phyloP scores from a whole-genome alignment of 2,329 filamentous ascomycete species.

The Trichoderma sp. region DNA sequence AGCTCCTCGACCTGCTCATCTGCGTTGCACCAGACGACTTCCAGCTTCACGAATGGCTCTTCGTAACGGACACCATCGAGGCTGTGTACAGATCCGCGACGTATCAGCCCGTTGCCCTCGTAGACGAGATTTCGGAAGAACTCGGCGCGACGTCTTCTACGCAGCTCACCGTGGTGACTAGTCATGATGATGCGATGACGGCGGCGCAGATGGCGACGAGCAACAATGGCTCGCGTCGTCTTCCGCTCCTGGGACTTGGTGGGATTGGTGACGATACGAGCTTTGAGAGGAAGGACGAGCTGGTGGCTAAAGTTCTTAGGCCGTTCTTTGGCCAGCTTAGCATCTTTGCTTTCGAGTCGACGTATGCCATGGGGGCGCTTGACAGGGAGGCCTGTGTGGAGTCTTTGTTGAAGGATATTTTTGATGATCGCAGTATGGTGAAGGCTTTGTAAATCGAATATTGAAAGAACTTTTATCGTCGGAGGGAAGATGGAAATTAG shows the following conservation, averaged over 20 bases:
- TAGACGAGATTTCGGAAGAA: conserved; percentile 81
- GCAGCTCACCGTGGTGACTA: conserved; percentile 31
- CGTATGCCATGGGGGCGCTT: conserved; percentile 76
- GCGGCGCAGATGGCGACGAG: conserved; percentile 40
- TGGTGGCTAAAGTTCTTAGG: conserved; percentile 75
- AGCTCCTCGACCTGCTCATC: conserved; percentile 86
- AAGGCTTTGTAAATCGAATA: conserved; percentile 51
- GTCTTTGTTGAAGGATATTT: conserved; percentile 71
- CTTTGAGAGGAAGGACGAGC: conserved; percentile 63
- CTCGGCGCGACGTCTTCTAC: conserved; percentile 52
- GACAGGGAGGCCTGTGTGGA: conserved; percentile 66
- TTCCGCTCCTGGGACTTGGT: conserved; percentile 53
- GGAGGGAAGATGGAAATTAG: neutral
- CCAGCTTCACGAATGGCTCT: conserved; percentile 97
- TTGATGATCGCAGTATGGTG: conserved; percentile 73
- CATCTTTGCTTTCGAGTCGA: conserved; percentile 90
- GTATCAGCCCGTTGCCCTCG: conserved; percentile 72
- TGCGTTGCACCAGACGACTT: conserved; percentile 91
- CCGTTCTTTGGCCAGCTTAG: conserved; percentile 92
- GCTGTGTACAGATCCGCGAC: conserved; percentile 79
- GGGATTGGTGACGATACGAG: conserved; percentile 58
- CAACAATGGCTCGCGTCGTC: conserved; percentile 41
- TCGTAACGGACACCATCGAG: conserved; percentile 95
- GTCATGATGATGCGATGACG: conserved; percentile 36
- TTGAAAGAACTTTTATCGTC: no score